Conservation (phyloP, 768 basidiomycete species). For the Lepiota subincarnata region DNA sequence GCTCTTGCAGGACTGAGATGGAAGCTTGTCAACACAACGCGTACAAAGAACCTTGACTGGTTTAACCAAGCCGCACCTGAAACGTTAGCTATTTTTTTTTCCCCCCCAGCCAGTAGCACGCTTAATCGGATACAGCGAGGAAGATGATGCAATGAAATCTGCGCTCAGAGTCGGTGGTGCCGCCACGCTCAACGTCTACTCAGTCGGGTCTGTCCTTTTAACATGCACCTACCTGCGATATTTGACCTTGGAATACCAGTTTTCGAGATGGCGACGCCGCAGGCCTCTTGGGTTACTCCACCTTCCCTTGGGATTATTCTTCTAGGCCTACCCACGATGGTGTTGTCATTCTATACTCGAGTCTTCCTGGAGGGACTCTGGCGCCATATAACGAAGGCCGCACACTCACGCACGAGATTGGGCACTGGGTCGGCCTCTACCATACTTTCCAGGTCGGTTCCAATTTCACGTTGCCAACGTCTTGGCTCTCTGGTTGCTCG, state of each 20-base stretch:
- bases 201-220: conserved; percentile 16
- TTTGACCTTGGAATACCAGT: conserved; percentile 7
- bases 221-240: background rate
- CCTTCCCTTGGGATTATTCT: conserved; percentile 30
- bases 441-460: conserved; percentile 48
- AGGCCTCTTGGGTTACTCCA: conserved; percentile 31
- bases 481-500: background rate
- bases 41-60: conserved; percentile 13
- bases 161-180: conserved; percentile 13
- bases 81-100: conserved; percentile 4
- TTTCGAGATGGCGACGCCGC: conserved; percentile 17
- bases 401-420: conserved; percentile 51
- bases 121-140: background rate
- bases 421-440: conserved; percentile 55
- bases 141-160: conserved; percentile 17
- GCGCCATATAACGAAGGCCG: conserved; percentile 38
- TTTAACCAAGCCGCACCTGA: conserved; percentile 14
- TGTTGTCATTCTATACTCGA: conserved; percentile 29
- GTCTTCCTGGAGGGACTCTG: conserved; percentile 30
- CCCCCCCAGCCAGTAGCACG: no score
- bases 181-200: conserved; percentile 18
- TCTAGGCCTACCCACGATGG: conserved; percentile 28
- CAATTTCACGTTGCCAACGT: background rate
- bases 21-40: conserved; percentile 11
- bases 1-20: conserved; percentile 13